Conservation (phyloP, 208 protist species). For the Giardia duodenalis region DNA sequence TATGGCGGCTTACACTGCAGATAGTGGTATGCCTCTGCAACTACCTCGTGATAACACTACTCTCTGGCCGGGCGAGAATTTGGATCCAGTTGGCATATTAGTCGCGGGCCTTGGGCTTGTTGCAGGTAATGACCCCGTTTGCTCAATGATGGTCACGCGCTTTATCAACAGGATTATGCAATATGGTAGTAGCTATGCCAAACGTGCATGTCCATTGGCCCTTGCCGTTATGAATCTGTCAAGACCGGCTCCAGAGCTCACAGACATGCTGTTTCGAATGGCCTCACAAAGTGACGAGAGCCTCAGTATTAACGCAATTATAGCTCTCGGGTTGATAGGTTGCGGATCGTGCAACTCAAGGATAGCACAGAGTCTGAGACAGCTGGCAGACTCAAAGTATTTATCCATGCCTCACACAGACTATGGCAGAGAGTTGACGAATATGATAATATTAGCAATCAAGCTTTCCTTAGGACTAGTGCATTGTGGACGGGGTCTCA, state of each 20-base stretch:
- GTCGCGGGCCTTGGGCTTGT: background rate
- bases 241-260: background rate
- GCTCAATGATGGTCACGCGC: background rate
- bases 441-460: background rate
- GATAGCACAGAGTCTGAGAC: background rate
- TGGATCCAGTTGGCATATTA: background rate
- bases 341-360: constrained; percentile 7
- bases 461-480: background rate
- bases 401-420: background rate
- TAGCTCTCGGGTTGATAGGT: constrained; percentile 5
- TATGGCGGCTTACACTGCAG: background rate
- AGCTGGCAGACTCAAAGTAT: background rate
- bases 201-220: background rate
- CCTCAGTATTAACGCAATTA: background rate
- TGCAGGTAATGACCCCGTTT: background rate
- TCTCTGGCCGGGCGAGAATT: constrained; percentile 24
- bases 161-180: background rate
- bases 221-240: background rate
- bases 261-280: background rate
- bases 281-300: constrained; percentile 10
- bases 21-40: background rate
- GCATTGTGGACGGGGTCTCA: background rate
- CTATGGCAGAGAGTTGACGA: no score
- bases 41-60: background rate
- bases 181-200: background rate